Base-by-base conservation (phyloP, 2,329 filamentous ascomycete species). In the Rhynchosporium graminicola region DNA sequence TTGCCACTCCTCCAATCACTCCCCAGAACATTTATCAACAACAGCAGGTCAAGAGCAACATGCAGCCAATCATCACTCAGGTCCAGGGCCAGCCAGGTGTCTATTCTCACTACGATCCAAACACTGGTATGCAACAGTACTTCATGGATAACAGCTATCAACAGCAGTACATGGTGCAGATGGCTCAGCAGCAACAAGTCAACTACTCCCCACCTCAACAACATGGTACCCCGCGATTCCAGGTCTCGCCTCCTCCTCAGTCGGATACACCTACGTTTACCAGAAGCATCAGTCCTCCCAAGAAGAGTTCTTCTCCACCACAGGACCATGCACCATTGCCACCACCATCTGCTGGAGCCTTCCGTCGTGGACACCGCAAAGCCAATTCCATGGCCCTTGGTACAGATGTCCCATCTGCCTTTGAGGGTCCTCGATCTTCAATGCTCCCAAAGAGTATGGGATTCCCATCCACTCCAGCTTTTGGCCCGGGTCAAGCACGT, bases 351-450 rank as follows among this genome's bases (percentile, higher is more conserved):
- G 91, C 90, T 68, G 95, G 93, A 72, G 92, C 92, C 50, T 97
- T 97, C 82, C 93, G 93, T 66, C 91, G 92, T 63, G 90, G 91
- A 61, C 94, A 98, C 78, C 95, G 96, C 82, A 97, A 97, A 84
- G 86, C 86, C 10, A 85, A 87, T 28, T 96, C 94, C 3, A 64
- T 72, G 67, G 84, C 87, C 43, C 80, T 73, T 46, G 64, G 65
- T 28, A 66, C 65, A 29, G 72, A 73, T 33, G 65, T 68, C 9
- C 52, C 65, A 5, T 8, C 54, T 13, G n/a, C 61, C 6, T 36
- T 68, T 42, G 73, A 74, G 29, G 75, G 76, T 1, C 81, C 81
- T 55, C 87, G 83, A 75, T 84, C 85, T 31, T 80, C 86, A 45
- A 90, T 83, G 56, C 57, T 84, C 0, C 91, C 91, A 62, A 95